Conservation (phyloP, 1,284 basidiomycete species). For the Takashimella tepidaria region DNA sequence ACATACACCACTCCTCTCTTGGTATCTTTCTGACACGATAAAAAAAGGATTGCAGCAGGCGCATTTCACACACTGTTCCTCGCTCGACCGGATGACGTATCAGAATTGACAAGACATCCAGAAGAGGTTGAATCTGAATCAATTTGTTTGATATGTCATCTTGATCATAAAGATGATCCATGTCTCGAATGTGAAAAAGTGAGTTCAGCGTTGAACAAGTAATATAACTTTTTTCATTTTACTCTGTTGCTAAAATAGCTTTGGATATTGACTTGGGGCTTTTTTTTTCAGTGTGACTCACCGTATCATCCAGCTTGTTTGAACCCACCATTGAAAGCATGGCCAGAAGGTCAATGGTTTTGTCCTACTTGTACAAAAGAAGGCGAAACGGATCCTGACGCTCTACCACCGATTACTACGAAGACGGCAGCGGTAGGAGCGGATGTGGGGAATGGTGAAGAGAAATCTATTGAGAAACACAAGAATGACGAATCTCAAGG, state of each 20-base stretch:
- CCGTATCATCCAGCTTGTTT: constrained; percentile 83
- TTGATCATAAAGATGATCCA: constrained; percentile 62
- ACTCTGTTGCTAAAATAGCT: neutral
- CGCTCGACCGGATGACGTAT: constrained; percentile 62
- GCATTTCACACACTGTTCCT: constrained; percentile 82
- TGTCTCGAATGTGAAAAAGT: constrained; percentile 84
- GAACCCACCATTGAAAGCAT: constrained; percentile 63
- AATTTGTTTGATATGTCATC: constrained; percentile 65
- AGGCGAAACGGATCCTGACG: neutral
- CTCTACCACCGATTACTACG: too few species aligned
- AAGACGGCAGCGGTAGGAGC: too few species aligned
- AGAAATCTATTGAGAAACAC: too few species aligned
- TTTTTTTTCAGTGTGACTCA: constrained; percentile 64
- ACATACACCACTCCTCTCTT: neutral
- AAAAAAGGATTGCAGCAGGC: constrained; percentile 65
- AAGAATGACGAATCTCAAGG: too few species aligned
- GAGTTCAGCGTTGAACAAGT: constrained; percentile 16
- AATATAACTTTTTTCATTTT: neutral
- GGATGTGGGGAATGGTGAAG: too few species aligned
- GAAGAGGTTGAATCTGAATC: constrained; percentile 63
- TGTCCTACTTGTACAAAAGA: constrained; percentile 61
- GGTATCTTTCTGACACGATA: neutral
- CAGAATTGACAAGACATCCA: constrained; percentile 67
- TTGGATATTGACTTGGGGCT: too few species aligned
- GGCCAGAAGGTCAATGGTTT: constrained; percentile 92